Base-by-base conservation (phyloP, 1,284 basidiomycete species). In the Malassezia furfur region DNA sequence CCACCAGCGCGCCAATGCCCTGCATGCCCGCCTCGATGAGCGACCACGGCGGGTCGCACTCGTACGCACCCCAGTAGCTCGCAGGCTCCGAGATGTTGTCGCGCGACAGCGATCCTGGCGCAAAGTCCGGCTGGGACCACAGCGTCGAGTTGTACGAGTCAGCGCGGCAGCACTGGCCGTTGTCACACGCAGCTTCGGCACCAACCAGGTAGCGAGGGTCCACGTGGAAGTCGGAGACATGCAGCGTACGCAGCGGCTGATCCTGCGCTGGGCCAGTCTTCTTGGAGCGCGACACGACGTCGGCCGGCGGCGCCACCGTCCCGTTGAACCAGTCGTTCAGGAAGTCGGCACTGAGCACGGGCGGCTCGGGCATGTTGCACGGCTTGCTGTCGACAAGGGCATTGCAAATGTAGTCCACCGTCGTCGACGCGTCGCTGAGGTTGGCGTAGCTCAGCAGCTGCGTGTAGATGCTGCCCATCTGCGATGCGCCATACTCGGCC, bases 141-240 rank as follows among this genome's bases (percentile, higher is more conserved):
- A 81, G 83, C 3, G 72, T 60, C 0, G 64, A 61, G 64, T 85
- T 85, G 68, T 78, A 78, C 47, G 78, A 79, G 64, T 82, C 81
- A 28, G 76, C 72, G 32, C 87, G 80, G 67, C 86, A 88, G 75
- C 86, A 88, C 5, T 82, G 75, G 17, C 81, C 81, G n/a, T 78
- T 79, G 22, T 82, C 83, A 67, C 86, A 88, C 65, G 85, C 84
- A 8, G 81, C 85, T 74, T 88, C 86, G 3, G 84, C 77, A n/a
- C 84, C 84, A 32, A 82, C 86, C 10, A 84, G 79, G 70, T 82
- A 88, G 31, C 85, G 84, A 81, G 86, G 82, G 68, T 88, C 87
- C 48, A 88, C 76, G 74, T 88, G 87, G 57, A 86, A 78, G 66
- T 88, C 86, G 0, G 85, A 86, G 14, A 87, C 63, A 66, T 88